Base-by-base conservation (phyloP, 305 asterid genomes). In the Fraxinus paxiana region DNA sequence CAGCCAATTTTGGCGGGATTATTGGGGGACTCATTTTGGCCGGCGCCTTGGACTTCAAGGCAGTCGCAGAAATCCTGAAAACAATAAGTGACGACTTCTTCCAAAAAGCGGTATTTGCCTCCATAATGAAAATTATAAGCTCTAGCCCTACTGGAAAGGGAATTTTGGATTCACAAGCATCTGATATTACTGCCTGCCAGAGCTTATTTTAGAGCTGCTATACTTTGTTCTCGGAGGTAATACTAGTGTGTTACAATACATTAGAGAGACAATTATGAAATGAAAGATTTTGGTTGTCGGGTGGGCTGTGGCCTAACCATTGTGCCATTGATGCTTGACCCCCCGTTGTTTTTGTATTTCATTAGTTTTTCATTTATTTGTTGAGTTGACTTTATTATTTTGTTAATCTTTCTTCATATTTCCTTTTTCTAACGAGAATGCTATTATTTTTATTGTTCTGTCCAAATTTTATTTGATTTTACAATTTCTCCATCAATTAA, bases 1-100 rank as follows among this genome's bases (percentile, higher is more conserved):
- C 98, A 2, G 78, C 85, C n/a, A 84, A 86, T 78, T 95, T 93
- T n/a, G 98, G 98, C 18, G 96, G 88, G 88, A 89, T 95, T 33
- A 63, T 95, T 8, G 97, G 94, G n/a, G 84, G 31, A 26, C 84
- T 93, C 0, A 85, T 95, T 59, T 59, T 95, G 88, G 87, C 87
- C 0, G 88, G 91, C 67, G 86, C 65, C 7, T 54, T 95, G 86
- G 89, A 93, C 86, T 91, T 95, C 84, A 90, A 90, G 83, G 83
- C 73, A 3, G 93, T 91, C 65, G 13, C 5, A 12, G 97, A 91
- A 86, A 89, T 95, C 54, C 82, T 95, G 73, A 87, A 74, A 33
- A 88, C 87, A 70, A 84, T 92, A 48, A 87, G 88, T 0, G 96
- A 93, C 37, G 90, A 87, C 84, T 86, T 76, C 33, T 90, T 28